Conservation (phyloP, 345 rosid genomes). For the Ceriops tagal region DNA sequence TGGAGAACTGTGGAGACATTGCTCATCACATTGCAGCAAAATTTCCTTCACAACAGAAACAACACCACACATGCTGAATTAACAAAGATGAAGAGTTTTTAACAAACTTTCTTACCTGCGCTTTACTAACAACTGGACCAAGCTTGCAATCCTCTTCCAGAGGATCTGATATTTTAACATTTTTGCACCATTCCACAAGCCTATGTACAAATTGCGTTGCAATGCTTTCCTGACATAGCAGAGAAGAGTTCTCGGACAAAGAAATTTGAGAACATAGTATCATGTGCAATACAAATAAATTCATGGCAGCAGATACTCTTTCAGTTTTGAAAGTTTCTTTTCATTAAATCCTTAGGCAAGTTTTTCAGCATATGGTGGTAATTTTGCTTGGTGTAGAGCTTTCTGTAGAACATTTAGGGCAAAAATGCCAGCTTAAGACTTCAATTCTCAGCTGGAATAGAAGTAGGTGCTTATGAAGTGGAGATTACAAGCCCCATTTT, state of each 20-base stretch:
- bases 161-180: constrained; percentile 87
- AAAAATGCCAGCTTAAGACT: too few species aligned
- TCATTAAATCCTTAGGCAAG: background rate
- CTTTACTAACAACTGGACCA: constrained; percentile 82
- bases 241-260: background rate
- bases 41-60: background rate
- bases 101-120: constrained; percentile 50
- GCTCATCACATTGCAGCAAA: background rate
- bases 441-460: too few species aligned
- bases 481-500: too few species aligned
- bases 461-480: too few species aligned
- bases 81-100: background rate
- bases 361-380: too few species aligned
- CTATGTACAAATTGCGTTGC: constrained; percentile 62
- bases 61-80: background rate
- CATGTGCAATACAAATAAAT: background rate
- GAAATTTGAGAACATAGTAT: background rate
- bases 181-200: constrained; percentile 75
- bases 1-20: too few species aligned
- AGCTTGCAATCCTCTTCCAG: constrained; percentile 91
- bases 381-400: too few species aligned
- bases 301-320: background rate
- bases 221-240: constrained; percentile 60
- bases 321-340: background rate
- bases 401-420: too few species aligned